phyloP scores from a whole-genome alignment of 108 stramenopile species.

The Epipyxis sp. region DNA sequence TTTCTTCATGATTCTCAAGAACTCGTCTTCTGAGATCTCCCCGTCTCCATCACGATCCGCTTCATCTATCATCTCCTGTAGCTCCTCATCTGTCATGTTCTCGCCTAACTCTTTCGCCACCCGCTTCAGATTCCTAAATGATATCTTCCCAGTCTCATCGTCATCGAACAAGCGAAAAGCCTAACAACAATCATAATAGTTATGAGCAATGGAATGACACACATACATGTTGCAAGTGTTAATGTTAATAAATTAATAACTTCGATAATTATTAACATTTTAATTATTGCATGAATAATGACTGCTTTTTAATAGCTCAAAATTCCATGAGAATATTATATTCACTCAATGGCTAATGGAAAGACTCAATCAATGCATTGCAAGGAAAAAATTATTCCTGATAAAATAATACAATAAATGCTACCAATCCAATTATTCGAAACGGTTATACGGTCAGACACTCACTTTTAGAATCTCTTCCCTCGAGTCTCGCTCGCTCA shows the following conservation, averaged over 20 bases:
- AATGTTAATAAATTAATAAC: too few species aligned
- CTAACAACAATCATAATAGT: slow-evolving; percentile 77
- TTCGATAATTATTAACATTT: too few species aligned
- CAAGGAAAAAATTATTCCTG: too few species aligned
- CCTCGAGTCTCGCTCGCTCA: slow-evolving; percentile 51
- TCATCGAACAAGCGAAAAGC: slow-evolving; percentile 81
- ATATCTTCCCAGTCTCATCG: slow-evolving; percentile 80
- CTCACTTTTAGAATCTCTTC: slow-evolving; percentile 39
- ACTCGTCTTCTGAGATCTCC: slow-evolving; percentile 71
- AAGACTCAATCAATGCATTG: too few species aligned
- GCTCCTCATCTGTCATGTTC: slow-evolving; percentile 79
- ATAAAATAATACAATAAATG: not conserved
- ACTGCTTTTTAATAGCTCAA: too few species aligned
- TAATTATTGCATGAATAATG: too few species aligned
- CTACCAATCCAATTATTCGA: slow-evolving; percentile 44
- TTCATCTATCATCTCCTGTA: slow-evolving; percentile 60
- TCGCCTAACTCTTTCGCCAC: slow-evolving; percentile 84
- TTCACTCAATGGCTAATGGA: too few species aligned
- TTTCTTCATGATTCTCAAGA: slow-evolving; percentile 82
- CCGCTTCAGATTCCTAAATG: slow-evolving; percentile 77
- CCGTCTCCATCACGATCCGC: slow-evolving; percentile 38
- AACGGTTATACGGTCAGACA: slow-evolving; percentile 21
- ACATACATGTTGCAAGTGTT: too few species aligned
- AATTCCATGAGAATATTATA: too few species aligned
- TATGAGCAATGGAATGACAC: too few species aligned